A percentile compares a stretch with the other conserved stretches of the same genome.
phyloP scores from a whole-genome alignment of 352 stramenopile species.

The Phytophthora nicotianae region DNA sequence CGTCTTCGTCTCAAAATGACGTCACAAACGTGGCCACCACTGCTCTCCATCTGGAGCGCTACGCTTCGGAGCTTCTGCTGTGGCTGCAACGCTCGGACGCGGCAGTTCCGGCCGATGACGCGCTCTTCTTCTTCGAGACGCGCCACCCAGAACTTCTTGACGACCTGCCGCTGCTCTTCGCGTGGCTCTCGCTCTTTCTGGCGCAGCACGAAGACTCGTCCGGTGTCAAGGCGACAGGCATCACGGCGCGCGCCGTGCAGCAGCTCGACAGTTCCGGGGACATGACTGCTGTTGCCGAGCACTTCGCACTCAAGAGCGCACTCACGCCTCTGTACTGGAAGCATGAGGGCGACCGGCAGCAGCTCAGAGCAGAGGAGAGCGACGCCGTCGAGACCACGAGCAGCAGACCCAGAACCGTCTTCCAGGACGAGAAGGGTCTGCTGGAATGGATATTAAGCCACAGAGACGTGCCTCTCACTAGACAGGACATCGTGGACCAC shows the following conservation, averaged over 20 bases:
- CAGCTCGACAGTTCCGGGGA: constrained; percentile 32
- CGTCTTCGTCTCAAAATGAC: constrained; percentile 28
- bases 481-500: constrained; percentile 69
- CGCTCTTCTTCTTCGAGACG: constrained; percentile 71
- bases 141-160: constrained; percentile 63
- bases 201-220: constrained; percentile 32
- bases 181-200: constrained; percentile 68
- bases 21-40: constrained; percentile 24
- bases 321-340: constrained; percentile 71
- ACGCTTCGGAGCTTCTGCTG: constrained; percentile 54
- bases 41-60: constrained; percentile 46
- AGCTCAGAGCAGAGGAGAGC: constrained; percentile 13
- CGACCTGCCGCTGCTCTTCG: constrained; percentile 51
- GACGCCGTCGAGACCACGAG: not conserved
- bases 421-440: constrained; percentile 45
- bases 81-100: constrained; percentile 50
- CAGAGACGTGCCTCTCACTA: constrained; percentile 50
- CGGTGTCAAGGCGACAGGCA: constrained; percentile 12
- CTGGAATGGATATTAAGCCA: constrained; percentile 59
- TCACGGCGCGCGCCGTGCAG: constrained; percentile 22
- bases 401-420: constrained; percentile 14
- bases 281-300: constrained; percentile 41
- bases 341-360: constrained; percentile 44
- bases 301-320: constrained; percentile 60
- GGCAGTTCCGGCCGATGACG: constrained; percentile 49